phyloP scores from a whole-genome alignment of 805 yeast species.

The Blastobotrys terrestris region DNA sequence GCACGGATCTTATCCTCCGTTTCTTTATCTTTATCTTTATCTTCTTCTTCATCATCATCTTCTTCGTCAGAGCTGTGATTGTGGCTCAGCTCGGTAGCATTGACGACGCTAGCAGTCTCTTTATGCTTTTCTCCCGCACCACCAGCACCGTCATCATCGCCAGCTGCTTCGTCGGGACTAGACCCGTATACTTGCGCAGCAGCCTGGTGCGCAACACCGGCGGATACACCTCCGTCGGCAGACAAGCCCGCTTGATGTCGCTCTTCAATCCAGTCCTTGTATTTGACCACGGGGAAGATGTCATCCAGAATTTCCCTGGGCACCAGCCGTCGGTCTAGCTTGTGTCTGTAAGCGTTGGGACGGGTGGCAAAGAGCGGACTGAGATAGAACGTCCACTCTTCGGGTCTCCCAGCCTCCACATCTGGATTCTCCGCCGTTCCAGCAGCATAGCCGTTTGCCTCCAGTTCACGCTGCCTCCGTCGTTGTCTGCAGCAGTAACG shows the following conservation, averaged over 20 bases:
- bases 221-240: conserved; percentile 19
- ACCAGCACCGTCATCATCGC: not conserved
- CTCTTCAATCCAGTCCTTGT: conserved; percentile 26
- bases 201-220: conserved; percentile 5
- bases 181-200: conserved; percentile 3
- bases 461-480: conserved; percentile 18
- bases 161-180: not conserved
- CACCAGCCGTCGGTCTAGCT: conserved; percentile 23
- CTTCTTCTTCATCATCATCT: not conserved
- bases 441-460: conserved; percentile 5
- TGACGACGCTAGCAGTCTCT: not conserved
- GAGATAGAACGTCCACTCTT: conserved; percentile 15
- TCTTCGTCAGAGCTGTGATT: conserved; percentile 4
- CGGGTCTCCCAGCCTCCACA: conserved; percentile 1
- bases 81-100: not conserved
- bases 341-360: conserved; percentile 13
- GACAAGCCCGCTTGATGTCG: conserved; percentile 18
- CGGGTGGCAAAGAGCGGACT: conserved; percentile 11
- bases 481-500: conserved; percentile 27
- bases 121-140: too few species aligned
- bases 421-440: conserved; percentile 10
- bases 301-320: conserved; percentile 25
- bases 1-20: too few species aligned
- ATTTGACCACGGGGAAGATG: conserved; percentile 28
- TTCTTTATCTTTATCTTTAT: too few species aligned